phyloP scores from a whole-genome alignment of 495 filamentous ascomycete genomes.

The Aspergillus hancockii region DNA sequence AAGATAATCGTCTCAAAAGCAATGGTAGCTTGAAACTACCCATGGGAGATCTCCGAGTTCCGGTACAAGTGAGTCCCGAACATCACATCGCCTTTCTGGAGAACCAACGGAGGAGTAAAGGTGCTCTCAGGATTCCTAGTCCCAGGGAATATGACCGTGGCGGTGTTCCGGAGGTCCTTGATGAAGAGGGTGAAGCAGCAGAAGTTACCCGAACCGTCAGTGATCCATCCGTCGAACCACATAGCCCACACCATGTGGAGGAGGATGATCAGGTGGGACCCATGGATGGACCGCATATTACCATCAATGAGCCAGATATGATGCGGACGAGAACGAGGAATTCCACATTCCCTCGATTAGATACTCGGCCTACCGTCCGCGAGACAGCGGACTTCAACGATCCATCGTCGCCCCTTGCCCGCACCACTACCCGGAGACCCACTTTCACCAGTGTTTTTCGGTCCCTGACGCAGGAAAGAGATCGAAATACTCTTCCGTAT shows the following conservation, averaged over 20 bases:
- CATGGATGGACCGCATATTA: slow-evolving; percentile 55
- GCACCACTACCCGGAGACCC: slow-evolving; percentile 29
- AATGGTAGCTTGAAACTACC: slow-evolving; percentile 20
- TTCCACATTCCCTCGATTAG: slow-evolving; percentile 40
- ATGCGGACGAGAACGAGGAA: slow-evolving; percentile 32
- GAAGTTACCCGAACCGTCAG: slow-evolving; percentile 10
- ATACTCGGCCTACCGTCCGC: slow-evolving; percentile 39
- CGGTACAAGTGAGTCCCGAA: slow-evolving; percentile 58
- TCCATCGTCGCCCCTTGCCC: slow-evolving; percentile 17
- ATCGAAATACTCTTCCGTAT: slow-evolving; percentile 69
- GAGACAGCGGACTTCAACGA: slow-evolving; percentile 36
- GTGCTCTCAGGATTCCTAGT: slow-evolving; percentile 79
- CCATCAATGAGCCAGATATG: slow-evolving; percentile 62
- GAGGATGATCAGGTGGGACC: slow-evolving; percentile 29
- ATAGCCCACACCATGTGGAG: slow-evolving; percentile 21
- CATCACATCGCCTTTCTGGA: slow-evolving; percentile 86
- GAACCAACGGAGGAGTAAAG: slow-evolving; percentile 76
- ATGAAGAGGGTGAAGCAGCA: slow-evolving; percentile 29
- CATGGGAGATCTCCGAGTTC: slow-evolving; percentile 45
- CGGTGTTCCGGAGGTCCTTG: slow-evolving; percentile 63
- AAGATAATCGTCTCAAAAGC: slow-evolving; percentile 15
- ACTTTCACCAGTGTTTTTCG: slow-evolving; percentile 40
- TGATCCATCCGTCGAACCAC: slow-evolving; percentile 18
- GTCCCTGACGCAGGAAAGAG: slow-evolving; percentile 44
- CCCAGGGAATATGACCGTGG: slow-evolving; percentile 85